A percentile compares a stretch with the other conserved stretches of the same genome.
Conservation (phyloP, 2,329 filamentous ascomycete species). For the Colletotrichum camelliae region DNA sequence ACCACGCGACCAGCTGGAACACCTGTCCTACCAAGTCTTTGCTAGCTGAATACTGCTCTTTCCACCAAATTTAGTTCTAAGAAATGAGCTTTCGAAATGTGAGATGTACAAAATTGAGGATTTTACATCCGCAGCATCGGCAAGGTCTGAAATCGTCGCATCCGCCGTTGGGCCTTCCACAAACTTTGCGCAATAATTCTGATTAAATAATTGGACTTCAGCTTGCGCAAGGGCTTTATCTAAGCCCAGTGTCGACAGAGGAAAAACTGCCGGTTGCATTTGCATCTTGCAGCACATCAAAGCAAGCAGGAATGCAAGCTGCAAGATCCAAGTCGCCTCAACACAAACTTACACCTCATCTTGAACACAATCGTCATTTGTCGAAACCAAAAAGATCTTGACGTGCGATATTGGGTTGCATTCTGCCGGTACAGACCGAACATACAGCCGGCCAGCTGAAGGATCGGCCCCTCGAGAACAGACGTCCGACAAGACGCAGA, state of each 20-base stretch:
- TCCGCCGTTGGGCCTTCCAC: not conserved
- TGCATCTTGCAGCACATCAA: not conserved
- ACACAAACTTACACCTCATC: not conserved
- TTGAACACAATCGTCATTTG: not conserved
- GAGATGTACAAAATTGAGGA: not conserved
- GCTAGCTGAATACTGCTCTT: not conserved
- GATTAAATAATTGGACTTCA: not conserved
- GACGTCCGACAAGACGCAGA: constrained; percentile 7
- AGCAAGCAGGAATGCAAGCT: not conserved
- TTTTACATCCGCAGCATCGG: not conserved
- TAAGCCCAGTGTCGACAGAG: not conserved
- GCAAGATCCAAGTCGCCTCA: not conserved
- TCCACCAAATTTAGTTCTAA: not conserved
- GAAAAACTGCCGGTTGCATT: not conserved
- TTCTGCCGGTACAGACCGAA: not conserved
- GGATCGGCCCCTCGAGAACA: constrained; percentile 1
- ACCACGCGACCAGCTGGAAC: not conserved
- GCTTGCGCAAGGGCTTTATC: not conserved
- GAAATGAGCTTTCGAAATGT: not conserved
- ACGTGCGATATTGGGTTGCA: not conserved
- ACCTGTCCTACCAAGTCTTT: not conserved
- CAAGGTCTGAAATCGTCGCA: not conserved
- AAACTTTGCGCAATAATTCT: not conserved
- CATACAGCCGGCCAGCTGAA: not conserved
- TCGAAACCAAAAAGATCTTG: not conserved